Conservation (phyloP, 2,329 filamentous ascomycete species). For the Xylariales sp. region DNA sequence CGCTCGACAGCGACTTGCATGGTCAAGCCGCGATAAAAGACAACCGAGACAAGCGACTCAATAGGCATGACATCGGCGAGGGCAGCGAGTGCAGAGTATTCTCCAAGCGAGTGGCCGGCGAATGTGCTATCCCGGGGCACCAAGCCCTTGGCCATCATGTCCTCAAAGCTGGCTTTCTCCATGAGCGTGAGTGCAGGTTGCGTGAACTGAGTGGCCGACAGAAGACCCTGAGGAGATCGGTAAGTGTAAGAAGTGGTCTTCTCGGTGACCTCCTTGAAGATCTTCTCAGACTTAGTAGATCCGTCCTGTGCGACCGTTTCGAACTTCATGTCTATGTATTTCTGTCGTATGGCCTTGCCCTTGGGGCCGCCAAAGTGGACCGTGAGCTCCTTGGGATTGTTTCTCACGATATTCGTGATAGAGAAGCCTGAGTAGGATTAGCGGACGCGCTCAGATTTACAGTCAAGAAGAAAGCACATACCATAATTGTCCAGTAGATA, state of each 20-base stretch:
- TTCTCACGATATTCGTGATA: conserved; percentile 98
- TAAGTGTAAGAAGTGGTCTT: conserved; percentile 95
- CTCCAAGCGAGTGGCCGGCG: conserved; percentile 93
- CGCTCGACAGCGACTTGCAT: conserved; percentile 99
- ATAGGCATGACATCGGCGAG: conserved; percentile 99
- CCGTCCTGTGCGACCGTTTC: conserved; percentile 94
- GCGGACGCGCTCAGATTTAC: conserved; percentile 1
- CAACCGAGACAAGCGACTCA: conserved; percentile 93
- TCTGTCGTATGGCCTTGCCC: conserved; percentile 94
- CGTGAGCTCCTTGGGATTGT: conserved; percentile 98
- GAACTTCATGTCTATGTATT: conserved; percentile 99
- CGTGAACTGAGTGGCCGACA: conserved; percentile 97
- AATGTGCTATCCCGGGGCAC: conserved; percentile 96
- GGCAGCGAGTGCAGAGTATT: conserved; percentile 95
- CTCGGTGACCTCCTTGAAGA: conserved; percentile 97
- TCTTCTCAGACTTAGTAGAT: conserved; percentile 94
- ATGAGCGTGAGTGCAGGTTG: conserved; percentile 95
- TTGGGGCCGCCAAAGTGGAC: conserved; percentile 96
- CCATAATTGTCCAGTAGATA: conserved; percentile 99
- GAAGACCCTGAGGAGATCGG: conserved; percentile 85
- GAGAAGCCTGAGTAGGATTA: conserved; percentile 64
- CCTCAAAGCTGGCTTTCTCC: conserved; percentile 99
- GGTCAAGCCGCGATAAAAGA: conserved; percentile 97
- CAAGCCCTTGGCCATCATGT: conserved; percentile 96
- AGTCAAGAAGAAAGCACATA: conserved; percentile 37